Conservation (phyloP, 805 yeast genomes). For the Yamadazyma olivae region DNA sequence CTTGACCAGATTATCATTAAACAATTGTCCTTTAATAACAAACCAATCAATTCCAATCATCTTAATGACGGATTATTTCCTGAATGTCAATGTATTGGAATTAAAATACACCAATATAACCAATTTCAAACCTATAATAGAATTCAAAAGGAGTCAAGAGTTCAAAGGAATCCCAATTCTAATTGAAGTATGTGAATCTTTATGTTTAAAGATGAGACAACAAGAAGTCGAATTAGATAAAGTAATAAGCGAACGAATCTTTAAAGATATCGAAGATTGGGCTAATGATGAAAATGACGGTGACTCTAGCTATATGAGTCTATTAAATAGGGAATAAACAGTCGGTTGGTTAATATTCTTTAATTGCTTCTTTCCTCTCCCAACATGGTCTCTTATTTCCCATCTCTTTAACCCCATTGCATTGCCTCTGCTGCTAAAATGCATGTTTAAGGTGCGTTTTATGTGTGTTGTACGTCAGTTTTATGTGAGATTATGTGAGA, state of each 20-base stretch:
- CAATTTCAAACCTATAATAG: constrained; percentile 62
- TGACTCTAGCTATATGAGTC: constrained; percentile 6
- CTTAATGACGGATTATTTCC: constrained; percentile 46
- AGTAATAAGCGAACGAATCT: constrained; percentile 52
- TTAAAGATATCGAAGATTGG: constrained; percentile 66
- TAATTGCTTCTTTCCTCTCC: too few species aligned
- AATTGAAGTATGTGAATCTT: constrained; percentile 74
- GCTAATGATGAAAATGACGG: constrained; percentile 48
- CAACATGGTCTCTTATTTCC: too few species aligned
- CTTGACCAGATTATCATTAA: constrained; percentile 68
- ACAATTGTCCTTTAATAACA: constrained; percentile 62
- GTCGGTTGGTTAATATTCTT: too few species aligned
- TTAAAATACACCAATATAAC: constrained; percentile 63
- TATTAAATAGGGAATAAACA: constrained; percentile 4
- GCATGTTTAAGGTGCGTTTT: too few species aligned
- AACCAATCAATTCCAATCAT: constrained; percentile 56
- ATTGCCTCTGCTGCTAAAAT: too few species aligned
- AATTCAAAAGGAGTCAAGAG: constrained; percentile 56
- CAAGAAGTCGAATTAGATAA: constrained; percentile 60
- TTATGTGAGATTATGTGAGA: background rate
- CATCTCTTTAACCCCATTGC: too few species aligned
- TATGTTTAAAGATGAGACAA: constrained; percentile 55
- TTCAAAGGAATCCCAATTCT: constrained; percentile 48
- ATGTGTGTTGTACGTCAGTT: too few species aligned
- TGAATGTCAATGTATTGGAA: constrained; percentile 70